These are phyloP conservation scores for Trametes gibbosa DNA, from an alignment of 768 basidiomycete species.

Conservation along the genomic window DNA sequence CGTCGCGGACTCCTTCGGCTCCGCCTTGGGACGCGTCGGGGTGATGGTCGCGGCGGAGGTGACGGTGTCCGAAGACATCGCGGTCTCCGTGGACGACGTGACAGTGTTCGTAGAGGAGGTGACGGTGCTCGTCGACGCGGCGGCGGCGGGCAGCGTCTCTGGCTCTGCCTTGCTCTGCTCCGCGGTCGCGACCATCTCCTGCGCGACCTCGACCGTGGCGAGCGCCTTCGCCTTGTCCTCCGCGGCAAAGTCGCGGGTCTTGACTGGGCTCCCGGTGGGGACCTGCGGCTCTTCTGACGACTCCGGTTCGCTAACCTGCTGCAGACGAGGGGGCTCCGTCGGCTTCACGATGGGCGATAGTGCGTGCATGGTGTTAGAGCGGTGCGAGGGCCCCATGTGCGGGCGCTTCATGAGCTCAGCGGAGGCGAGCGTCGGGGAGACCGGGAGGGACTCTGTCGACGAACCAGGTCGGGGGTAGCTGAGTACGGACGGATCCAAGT, in stretches of 20 bases:
- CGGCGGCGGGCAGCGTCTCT: neutral
- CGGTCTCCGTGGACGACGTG: neutral
- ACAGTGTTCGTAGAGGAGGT: constrained; percentile 13
- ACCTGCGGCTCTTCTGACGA: neutral
- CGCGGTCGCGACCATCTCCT: constrained; percentile 15
- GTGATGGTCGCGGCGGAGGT: constrained; percentile 12
- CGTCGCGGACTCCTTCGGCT: constrained; percentile 12
- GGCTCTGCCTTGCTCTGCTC: constrained; percentile 3
- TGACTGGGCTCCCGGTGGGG: constrained; percentile 13
- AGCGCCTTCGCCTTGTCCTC: constrained; percentile 13
- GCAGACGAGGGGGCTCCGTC: neutral
- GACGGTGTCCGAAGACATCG: neutral
- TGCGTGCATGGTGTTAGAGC: constrained; percentile 17
- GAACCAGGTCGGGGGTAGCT: constrained; percentile 72
- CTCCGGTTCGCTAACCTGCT: neutral
- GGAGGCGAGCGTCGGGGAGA: constrained; percentile 25
- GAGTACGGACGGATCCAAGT: constrained; percentile 76
- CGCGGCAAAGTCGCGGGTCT: constrained; percentile 21
- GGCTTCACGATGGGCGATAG: constrained; percentile 11
- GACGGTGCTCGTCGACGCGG: constrained; percentile 2
- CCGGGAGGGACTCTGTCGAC: constrained; percentile 69
- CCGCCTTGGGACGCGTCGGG: constrained; percentile 4
- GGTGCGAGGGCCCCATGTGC: constrained; percentile 6
- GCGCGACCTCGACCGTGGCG: constrained; percentile 12
- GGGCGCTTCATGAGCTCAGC: constrained; percentile 9